Conservation (phyloP, 768 basidiomycete species). For the Termitomyces sp. region DNA sequence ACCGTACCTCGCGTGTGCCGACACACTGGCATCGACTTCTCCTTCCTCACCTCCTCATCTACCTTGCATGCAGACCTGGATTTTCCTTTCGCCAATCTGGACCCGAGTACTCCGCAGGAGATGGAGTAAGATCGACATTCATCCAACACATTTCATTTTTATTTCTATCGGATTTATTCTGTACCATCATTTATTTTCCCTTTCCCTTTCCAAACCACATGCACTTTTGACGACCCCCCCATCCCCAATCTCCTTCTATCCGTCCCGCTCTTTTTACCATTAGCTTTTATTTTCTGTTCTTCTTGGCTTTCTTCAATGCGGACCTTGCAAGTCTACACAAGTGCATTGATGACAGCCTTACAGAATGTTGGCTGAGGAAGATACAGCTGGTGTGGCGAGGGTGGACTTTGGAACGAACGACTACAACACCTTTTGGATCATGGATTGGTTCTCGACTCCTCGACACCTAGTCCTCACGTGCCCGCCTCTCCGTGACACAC, state of each 20-base stretch:
- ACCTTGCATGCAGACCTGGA: slow-evolving; percentile 25
- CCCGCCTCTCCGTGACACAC: slow-evolving; percentile 9
- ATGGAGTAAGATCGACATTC: slow-evolving; percentile 12
- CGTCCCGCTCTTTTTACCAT: slow-evolving; percentile 21
- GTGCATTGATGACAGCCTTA: slow-evolving; percentile 16
- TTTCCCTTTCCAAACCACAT: slow-evolving; percentile 17
- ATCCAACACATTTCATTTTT: slow-evolving; percentile 31
- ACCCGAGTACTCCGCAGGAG: slow-evolving; percentile 14
- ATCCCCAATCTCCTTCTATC: slow-evolving; percentile 4
- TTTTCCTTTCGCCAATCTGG: slow-evolving; percentile 15
- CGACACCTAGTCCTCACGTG: slow-evolving; percentile 12
- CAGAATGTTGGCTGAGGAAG: slow-evolving; percentile 21
- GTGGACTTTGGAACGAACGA: slow-evolving; percentile 21
- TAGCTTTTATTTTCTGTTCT: slow-evolving; percentile 9
- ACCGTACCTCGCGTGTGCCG: slow-evolving; percentile 73
- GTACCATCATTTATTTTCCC: slow-evolving; percentile 13
- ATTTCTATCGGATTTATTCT: slow-evolving; percentile 41
- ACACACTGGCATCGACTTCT: slow-evolving; percentile 61
- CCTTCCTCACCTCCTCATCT: slow-evolving; percentile 20
- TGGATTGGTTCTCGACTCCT: slow-evolving; percentile 10
- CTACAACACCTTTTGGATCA: slow-evolving; percentile 15
- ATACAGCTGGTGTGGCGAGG: slow-evolving; percentile 22
- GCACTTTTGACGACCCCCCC: slow-evolving; percentile 26
- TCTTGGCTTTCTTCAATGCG: slow-evolving; percentile 18
- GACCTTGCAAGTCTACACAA: slow-evolving; percentile 32